Conservation (phyloP, 1,139 yeast genomes). For the Geotrichum candidum region DNA sequence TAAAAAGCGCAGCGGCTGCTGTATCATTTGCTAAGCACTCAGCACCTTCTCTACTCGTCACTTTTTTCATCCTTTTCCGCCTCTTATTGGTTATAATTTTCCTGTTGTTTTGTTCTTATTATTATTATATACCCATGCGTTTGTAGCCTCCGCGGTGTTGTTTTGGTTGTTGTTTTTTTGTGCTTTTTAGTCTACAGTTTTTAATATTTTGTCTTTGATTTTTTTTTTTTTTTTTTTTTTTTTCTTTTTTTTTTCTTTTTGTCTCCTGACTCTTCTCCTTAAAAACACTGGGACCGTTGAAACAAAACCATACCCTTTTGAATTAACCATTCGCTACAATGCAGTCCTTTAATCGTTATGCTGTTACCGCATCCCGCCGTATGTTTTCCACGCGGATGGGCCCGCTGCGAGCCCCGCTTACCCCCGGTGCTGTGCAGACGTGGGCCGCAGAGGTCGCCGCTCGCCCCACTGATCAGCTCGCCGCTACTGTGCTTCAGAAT, state of each 20-base stretch:
- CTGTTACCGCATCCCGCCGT: neutral
- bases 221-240: neutral
- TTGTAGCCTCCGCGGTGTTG: neutral
- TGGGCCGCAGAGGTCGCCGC: neutral
- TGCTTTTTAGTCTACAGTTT: neutral
- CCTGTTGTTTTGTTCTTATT: neutral
- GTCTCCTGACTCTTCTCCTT: neutral
- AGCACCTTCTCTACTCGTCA: neutral
- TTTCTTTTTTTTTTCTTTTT: neutral
- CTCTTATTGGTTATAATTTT: neutral
- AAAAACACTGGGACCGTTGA: neutral
- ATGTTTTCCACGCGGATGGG: neutral
- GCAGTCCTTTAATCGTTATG: neutral
- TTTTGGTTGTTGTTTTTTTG: neutral
- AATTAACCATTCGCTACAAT: neutral
- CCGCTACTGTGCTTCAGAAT: slow-evolving; percentile 32
- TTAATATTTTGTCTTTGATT: neutral
- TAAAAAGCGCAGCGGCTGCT: slow-evolving; percentile 12
- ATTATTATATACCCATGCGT: neutral
- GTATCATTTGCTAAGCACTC: slow-evolving; percentile 4
- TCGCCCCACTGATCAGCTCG: slow-evolving; percentile 27
- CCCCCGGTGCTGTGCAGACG: neutral
- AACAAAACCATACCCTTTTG: neutral
- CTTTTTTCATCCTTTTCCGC: neutral
- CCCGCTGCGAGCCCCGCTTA: neutral